Evolutionary conservation across 306 rosid species (phyloP).

Genomic region (Urtica urens): DNA sequence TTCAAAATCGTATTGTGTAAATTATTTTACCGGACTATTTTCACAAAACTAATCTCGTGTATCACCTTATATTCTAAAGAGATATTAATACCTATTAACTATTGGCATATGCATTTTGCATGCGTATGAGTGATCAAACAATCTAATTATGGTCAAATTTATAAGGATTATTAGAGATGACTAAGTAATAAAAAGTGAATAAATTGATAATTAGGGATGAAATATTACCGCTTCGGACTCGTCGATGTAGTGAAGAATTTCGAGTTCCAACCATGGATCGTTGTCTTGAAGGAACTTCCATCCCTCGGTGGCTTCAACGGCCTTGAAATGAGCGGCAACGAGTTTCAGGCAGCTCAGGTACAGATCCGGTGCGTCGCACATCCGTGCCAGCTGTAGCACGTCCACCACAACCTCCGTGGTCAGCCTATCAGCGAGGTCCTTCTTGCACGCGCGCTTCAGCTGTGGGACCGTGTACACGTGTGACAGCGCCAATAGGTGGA

Average conservation of each 20-base stretch:
- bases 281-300: slow-evolving; percentile 71
- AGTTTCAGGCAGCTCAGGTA: slow-evolving; percentile 63
- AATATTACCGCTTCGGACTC: slow-evolving; percentile 55
- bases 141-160: no score
- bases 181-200: no score
- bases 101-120: no score
- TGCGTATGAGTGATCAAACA: no score
- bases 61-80: no score
- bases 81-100: no score
- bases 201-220: no score
- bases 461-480: slow-evolving; percentile 77
- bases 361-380: slow-evolving; percentile 93
- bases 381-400: slow-evolving; percentile 66
- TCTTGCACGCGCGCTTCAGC: slow-evolving; percentile 58
- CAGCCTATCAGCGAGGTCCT: slow-evolving; percentile 43
- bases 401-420: slow-evolving; percentile 71
- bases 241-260: slow-evolving; percentile 69
- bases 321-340: slow-evolving; percentile 42
- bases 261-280: slow-evolving; percentile 82
- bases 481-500: slow-evolving; percentile 69
- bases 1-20: background rate
- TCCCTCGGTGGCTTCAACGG: slow-evolving; percentile 67
- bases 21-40: no score
- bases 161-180: no score
- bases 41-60: no score